Conservation (phyloP, 495 filamentous ascomycete genomes). For the Pyronema omphalodes region DNA sequence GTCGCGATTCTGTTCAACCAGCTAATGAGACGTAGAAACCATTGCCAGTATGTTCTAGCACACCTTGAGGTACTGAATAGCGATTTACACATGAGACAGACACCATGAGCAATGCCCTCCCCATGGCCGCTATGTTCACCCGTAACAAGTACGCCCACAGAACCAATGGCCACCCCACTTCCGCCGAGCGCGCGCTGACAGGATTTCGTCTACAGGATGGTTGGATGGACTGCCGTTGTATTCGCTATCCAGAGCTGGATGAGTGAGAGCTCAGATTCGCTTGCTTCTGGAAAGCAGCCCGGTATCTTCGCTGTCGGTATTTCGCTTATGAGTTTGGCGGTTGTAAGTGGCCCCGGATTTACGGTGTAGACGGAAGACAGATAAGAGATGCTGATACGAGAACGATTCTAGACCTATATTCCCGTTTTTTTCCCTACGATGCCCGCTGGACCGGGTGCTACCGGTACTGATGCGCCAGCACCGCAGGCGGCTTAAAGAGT, state of each 20-base stretch:
- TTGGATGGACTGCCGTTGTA: conserved; percentile 15
- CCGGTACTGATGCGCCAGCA: conserved; percentile 5
- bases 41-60: conserved; percentile 10
- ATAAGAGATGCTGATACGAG: background rate
- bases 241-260: conserved; percentile 24
- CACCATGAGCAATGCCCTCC: conserved; percentile 20
- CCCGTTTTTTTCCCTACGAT: conserved; percentile 16
- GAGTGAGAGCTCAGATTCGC: conserved; percentile 16
- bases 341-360: conserved; percentile 5
- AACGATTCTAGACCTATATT: conserved; percentile 12
- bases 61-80: background rate
- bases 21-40: background rate
- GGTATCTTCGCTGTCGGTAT: conserved; percentile 21
- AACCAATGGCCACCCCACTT: background rate
- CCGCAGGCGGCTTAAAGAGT: conserved; percentile 1
- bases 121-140: conserved; percentile 26
- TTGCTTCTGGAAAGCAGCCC: conserved; percentile 22
- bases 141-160: conserved; percentile 17
- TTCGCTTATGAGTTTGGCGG: conserved; percentile 16
- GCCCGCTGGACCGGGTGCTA: conserved; percentile 4
- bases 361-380: background rate
- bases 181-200: background rate
- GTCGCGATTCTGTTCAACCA: too few relatives aligned
- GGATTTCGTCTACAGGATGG: background rate
- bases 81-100: conserved; percentile 3